These are phyloP conservation scores for Hura crepitans DNA, from an alignment of 441 rosid species.

Conservation along the genomic window DNA sequence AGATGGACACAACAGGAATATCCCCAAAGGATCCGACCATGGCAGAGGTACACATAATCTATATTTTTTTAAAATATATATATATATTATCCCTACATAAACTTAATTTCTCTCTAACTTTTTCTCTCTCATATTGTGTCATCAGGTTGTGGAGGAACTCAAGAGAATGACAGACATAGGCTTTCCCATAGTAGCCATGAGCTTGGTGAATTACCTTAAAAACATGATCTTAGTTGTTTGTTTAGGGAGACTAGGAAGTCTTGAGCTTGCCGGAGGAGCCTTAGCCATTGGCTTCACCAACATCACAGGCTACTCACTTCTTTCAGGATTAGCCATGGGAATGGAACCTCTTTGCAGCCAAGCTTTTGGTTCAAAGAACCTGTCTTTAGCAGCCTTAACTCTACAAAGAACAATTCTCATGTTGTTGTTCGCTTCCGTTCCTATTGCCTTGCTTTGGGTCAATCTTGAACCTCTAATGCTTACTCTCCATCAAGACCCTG, in stretches of 20 bases:
- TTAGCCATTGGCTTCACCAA: slow-evolving; percentile 84
- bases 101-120: not conserved
- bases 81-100: too few species aligned
- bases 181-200: slow-evolving; percentile 67
- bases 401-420: slow-evolving; percentile 54
- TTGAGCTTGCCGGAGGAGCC: slow-evolving; percentile 87
- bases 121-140: not conserved
- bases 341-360: slow-evolving; percentile 90
- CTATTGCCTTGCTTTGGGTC: slow-evolving; percentile 61
- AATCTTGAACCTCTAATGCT: slow-evolving; percentile 68
- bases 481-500: slow-evolving; percentile 54
- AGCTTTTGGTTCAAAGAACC: slow-evolving; percentile 72
- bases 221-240: slow-evolving; percentile 68
- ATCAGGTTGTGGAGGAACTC: slow-evolving; percentile 74
- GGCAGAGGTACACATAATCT: slow-evolving; percentile 50
- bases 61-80: too few species aligned
- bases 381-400: slow-evolving; percentile 42
- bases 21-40: slow-evolving; percentile 43
- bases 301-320: slow-evolving; percentile 83
- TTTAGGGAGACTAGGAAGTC: slow-evolving; percentile 80
- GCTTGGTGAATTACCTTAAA: slow-evolving; percentile 62
- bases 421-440: slow-evolving; percentile 55
- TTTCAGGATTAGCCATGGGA: slow-evolving; percentile 79
- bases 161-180: slow-evolving; percentile 61
- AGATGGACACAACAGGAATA: slow-evolving; percentile 39